Evolutionary conservation across 2,329 filamentous ascomycete genomes (phyloP), one percentile per base, ranked within the genome.

Genomic region (Didymella pomorum): DNA sequence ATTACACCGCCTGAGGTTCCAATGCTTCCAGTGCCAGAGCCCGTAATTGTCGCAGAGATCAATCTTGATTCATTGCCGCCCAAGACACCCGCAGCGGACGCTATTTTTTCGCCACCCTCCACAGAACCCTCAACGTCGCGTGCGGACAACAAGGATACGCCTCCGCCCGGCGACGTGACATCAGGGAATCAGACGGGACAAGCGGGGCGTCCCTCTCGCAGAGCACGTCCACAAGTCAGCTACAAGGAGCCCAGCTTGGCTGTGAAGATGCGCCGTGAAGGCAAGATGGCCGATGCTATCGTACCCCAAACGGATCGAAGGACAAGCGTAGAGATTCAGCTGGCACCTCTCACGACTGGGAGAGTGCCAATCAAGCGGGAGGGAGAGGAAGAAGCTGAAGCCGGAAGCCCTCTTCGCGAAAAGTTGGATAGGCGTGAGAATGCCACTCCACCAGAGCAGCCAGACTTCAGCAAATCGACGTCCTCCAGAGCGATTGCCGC

Each of bases 211-310:
- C 78, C 80, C 11, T 79, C 78, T 2, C 75, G 81, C 54, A 75
- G 81, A 58, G 79, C 79, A 14, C 74, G 81, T 23, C 71, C 79
- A 18, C 76, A 79, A 31, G 80, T 82, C 47, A 82, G 79, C 68
- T 83, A 83, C 59, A 80, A 81, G 12, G 81, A 83, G 61, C 81
- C 81, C 1, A 81, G 75, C 47, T 69, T 83, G 16, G 73, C 74
- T 44, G 78, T 76, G 16, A 83, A 83, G 64, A 83, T 83, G 80
- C 74, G 81, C 20, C 76, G 81, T 25, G 75, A 74, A 48, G 80
- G 81, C 61, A 75, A 80, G 49, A 69, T 82, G 52, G 78, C 78
- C 1, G 80, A 82, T 63, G 81, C 81, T 1, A 75, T 83, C 5
- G 46, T 70, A 4, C 52, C 62, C 64, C 66, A 60, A 10, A 53